These are phyloP conservation scores for Trichoderma cornu-damae DNA, from an alignment of 2,329 filamentous ascomycete species.

Conservation along the genomic window DNA sequence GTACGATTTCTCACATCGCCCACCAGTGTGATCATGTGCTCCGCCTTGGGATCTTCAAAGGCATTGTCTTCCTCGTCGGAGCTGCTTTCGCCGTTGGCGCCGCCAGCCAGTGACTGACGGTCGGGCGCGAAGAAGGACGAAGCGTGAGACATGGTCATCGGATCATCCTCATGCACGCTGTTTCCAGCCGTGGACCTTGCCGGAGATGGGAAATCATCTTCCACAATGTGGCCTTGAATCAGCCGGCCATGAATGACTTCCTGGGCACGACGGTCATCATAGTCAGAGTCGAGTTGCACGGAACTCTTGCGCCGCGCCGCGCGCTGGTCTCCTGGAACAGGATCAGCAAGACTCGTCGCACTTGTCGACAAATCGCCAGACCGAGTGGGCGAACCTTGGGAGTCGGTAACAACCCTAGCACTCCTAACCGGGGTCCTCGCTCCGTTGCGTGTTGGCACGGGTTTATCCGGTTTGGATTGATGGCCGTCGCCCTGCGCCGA, in stretches of 20 bases:
- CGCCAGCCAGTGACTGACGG: conserved; percentile 68
- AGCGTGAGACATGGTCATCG: conserved; percentile 73
- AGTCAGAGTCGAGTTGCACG: conserved; percentile 44
- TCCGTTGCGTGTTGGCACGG: conserved; percentile 6
- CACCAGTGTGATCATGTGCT: conserved; percentile 96
- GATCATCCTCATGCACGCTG: conserved; percentile 64
- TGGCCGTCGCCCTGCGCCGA: conserved; percentile 23
- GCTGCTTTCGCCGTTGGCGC: conserved; percentile 72
- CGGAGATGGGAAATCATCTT: conserved; percentile 84
- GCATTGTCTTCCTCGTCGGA: conserved; percentile 92
- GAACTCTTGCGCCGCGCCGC: conserved; percentile 24
- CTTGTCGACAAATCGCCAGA: conserved; percentile 22
- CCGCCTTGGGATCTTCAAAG: conserved; percentile 72
- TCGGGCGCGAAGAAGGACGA: conserved; percentile 74
- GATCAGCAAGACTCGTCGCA: conserved; percentile 2
- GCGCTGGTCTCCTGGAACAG: conserved; percentile 16
- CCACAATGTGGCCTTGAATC: conserved; percentile 90
- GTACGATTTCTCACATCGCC: conserved; percentile 84
- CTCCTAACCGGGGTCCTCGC: conserved; percentile 24
- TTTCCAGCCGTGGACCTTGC: conserved; percentile 63
- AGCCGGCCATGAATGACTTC: conserved; percentile 90
- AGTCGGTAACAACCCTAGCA: conserved; percentile 38
- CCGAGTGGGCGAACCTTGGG: conserved; percentile 41
- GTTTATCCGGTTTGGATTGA: conserved; percentile 24
- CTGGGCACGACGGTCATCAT: conserved; percentile 73